Evolutionary conservation across 257 asterid genomes (phyloP).

Genomic region (Schizonepeta tenuifolia): DNA sequence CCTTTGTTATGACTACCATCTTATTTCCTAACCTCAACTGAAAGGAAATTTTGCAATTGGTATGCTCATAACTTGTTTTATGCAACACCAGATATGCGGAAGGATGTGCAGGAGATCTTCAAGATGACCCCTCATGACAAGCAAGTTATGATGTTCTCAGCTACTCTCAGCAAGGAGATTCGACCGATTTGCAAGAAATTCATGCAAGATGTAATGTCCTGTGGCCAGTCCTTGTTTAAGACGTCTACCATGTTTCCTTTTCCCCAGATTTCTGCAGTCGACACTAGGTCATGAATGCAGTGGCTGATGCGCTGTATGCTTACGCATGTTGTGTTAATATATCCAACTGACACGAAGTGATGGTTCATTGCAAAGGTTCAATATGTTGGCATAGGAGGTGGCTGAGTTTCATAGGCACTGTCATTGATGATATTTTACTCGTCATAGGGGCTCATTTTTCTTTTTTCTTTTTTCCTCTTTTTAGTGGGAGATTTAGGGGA

Average conservation of each 20-base stretch:
- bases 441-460: slow-evolving; percentile 19
- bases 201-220: slow-evolving; percentile 95
- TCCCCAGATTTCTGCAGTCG: slow-evolving; percentile 53
- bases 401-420: slow-evolving; percentile 15
- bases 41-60: background rate
- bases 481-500: slow-evolving; percentile 7
- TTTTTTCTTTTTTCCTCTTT: slow-evolving; percentile 14
- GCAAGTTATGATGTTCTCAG: slow-evolving; percentile 98
- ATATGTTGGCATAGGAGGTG: slow-evolving; percentile 30
- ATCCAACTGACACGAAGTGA: slow-evolving; percentile 35
- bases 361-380: slow-evolving; percentile 36
- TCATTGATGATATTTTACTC: slow-evolving; percentile 24
- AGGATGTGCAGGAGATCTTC: slow-evolving; percentile 93
- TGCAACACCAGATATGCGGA: slow-evolving; percentile 73
- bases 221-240: slow-evolving; percentile 71
- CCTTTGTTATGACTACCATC: slow-evolving; percentile 1
- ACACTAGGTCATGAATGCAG: slow-evolving; percentile 49
- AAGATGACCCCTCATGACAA: slow-evolving; percentile 95
- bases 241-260: slow-evolving; percentile 54
- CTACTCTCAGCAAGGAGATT: slow-evolving; percentile 92
- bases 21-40: background rate
- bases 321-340: slow-evolving; percentile 41
- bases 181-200: slow-evolving; percentile 96
- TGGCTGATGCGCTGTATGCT: slow-evolving; percentile 54
- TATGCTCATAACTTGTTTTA: slow-evolving; percentile 12